Evolutionary conservation across 257 asterid genomes (phyloP).

Genomic region (Cruciata laevipes): DNA sequence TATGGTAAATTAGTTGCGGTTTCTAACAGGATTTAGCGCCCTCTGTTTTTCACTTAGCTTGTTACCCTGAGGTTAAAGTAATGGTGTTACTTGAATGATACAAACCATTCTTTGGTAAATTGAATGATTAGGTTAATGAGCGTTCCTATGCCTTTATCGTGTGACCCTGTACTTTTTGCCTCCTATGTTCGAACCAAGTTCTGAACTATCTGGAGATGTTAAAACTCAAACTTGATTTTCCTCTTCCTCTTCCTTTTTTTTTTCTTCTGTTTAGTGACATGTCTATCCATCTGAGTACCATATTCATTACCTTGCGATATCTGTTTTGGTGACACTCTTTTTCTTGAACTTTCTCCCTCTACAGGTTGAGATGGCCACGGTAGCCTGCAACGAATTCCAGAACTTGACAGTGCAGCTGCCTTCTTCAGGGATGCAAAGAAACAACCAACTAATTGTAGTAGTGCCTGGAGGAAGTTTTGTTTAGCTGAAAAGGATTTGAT

Average conservation of each 20-base stretch:
- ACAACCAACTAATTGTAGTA: background rate
- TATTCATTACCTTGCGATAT: too few relatives aligned
- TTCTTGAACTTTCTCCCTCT: background rate
- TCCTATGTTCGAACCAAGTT: background rate
- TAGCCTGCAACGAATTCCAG: background rate
- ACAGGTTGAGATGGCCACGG: background rate
- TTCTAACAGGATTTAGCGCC: background rate
- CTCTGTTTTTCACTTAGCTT: too few relatives aligned
- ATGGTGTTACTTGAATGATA: background rate
- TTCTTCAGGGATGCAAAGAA: background rate
- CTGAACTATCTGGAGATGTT: too few relatives aligned
- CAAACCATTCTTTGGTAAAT: background rate
- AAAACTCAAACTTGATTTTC: too few relatives aligned
- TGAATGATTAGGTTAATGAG: background rate
- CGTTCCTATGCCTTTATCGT: too few relatives aligned
- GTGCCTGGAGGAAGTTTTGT: constrained; percentile 1
- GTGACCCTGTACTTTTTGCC: background rate
- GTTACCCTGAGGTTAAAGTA: too few relatives aligned
- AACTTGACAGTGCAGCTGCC: background rate
- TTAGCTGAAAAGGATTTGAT: background rate
- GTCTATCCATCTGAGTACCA: background rate
- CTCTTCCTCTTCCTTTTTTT: too few relatives aligned
- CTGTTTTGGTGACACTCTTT: background rate
- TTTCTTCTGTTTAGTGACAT: background rate
- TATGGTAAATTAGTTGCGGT: too few relatives aligned